Evolutionary conservation across 495 filamentous ascomycete species (phyloP).

Genomic region (Chaetomidium leptoderma): DNA sequence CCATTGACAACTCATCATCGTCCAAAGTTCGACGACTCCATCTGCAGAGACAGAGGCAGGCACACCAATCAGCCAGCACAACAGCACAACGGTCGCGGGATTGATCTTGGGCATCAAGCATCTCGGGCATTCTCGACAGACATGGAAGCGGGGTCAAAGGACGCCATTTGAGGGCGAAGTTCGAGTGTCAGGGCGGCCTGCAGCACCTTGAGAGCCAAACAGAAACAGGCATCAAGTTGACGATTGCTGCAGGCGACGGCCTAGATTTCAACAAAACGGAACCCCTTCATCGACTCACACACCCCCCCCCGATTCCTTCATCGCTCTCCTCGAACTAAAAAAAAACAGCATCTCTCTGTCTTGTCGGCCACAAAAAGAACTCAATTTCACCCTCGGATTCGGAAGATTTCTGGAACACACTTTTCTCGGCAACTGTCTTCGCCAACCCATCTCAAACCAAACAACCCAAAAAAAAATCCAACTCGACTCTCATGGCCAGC

Average conservation of each 20-base stretch:
- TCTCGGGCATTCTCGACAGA: conserved; percentile 3
- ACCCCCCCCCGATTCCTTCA: neutral
- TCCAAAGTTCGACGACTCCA: conserved; percentile 7
- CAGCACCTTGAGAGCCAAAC: conserved; percentile 5
- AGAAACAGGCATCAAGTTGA: neutral
- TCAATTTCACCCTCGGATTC: too few relatives aligned
- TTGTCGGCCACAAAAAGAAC: neutral
- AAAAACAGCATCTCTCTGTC: conserved; percentile 4
- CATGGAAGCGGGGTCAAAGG: conserved; percentile 20
- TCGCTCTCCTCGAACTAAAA: neutral
- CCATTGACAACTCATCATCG: conserved; percentile 26
- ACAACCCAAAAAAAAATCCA: neutral
- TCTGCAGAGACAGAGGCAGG: conserved; percentile 24
- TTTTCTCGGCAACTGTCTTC: neutral
- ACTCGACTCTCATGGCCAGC: conserved; percentile 22
- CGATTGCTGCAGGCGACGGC: neutral
- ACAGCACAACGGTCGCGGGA: conserved; percentile 11
- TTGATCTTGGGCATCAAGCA: conserved; percentile 24
- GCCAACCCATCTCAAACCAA: neutral
- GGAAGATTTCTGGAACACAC: neutral
- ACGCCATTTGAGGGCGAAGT: neutral
- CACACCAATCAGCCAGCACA: conserved; percentile 27
- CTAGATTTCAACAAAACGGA: neutral
- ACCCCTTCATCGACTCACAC: neutral
- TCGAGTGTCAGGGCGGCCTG: neutral